Evolutionary conservation across 1,139 yeast genomes (phyloP).

Genomic region (Blastobotrys petasosporus): DNA sequence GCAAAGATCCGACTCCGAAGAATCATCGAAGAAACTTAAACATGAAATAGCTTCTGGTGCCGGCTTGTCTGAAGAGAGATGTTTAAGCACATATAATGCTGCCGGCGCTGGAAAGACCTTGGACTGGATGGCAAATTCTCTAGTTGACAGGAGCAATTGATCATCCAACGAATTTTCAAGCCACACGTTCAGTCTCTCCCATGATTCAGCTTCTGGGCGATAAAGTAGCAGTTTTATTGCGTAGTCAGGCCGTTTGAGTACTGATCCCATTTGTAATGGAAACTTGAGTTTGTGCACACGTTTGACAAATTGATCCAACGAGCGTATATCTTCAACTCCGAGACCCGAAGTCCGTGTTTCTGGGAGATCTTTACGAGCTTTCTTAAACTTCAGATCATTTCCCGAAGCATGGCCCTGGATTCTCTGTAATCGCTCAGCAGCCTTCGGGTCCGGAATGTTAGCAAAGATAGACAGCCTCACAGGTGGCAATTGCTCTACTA

Average conservation of each 20-base stretch:
- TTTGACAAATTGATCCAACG: slow-evolving; percentile 20
- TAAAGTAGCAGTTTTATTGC: slow-evolving; percentile 21
- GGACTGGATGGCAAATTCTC: slow-evolving; percentile 18
- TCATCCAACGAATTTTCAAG: slow-evolving; percentile 20
- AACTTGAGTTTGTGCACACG: slow-evolving; percentile 22
- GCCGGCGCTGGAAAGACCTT: slow-evolving; percentile 22
- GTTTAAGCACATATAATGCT: slow-evolving; percentile 1
- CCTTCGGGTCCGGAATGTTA: slow-evolving; percentile 27
- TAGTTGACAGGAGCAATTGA: slow-evolving; percentile 15
- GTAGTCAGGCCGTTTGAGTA: slow-evolving; percentile 15
- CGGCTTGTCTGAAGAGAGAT: background rate
- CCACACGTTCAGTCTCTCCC: slow-evolving; percentile 28
- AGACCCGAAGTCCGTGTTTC: slow-evolving; percentile 4
- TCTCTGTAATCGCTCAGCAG: slow-evolving; percentile 11
- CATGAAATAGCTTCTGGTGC: no score
- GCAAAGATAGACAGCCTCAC: slow-evolving; percentile 26
- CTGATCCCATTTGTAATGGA: slow-evolving; percentile 26
- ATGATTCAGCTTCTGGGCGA: slow-evolving; percentile 19
- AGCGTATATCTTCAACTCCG: slow-evolving; percentile 19
- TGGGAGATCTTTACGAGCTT: slow-evolving; percentile 1
- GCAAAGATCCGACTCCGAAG: no score
- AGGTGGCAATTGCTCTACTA: slow-evolving; percentile 26
- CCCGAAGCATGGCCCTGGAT: slow-evolving; percentile 6
- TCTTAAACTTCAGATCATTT: background rate
- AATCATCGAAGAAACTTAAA: no score